These are phyloP conservation scores for Paraphoma chrysanthemicola DNA, from an alignment of 2,329 filamentous ascomycete genomes.

Conservation along the genomic window DNA sequence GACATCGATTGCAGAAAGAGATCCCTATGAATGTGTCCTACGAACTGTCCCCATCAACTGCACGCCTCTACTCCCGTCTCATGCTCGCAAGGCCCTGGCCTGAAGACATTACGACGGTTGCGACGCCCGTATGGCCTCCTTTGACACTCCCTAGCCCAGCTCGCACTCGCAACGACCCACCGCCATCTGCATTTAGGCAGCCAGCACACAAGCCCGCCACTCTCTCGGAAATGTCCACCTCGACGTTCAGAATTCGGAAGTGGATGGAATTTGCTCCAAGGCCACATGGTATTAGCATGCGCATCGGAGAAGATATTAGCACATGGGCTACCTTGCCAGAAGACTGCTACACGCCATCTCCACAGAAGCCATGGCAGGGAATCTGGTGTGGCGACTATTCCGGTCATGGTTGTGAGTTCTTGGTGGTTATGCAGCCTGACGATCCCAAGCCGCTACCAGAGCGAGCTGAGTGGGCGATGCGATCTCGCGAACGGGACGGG, in stretches of 20 bases:
- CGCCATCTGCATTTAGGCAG: slow-evolving; percentile 53
- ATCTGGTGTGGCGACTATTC: slow-evolving; percentile 94
- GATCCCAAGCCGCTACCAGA: slow-evolving; percentile 51
- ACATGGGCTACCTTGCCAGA: slow-evolving; percentile 78
- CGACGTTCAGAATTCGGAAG: slow-evolving; percentile 75
- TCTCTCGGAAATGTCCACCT: slow-evolving; percentile 69
- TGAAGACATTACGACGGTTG: slow-evolving; percentile 48
- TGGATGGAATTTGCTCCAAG: slow-evolving; percentile 72
- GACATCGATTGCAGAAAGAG: slow-evolving; percentile 58
- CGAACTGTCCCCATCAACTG: slow-evolving; percentile 21
- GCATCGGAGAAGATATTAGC: slow-evolving; percentile 60
- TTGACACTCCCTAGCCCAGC: slow-evolving; percentile 69
- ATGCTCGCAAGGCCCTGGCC: slow-evolving; percentile 66
- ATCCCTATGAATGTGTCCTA: slow-evolving; percentile 55
- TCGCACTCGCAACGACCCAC: slow-evolving; percentile 60
- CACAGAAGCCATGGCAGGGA: slow-evolving; percentile 81
- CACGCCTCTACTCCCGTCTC: slow-evolving; percentile 69
- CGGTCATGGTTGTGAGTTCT: slow-evolving; percentile 86
- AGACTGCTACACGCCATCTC: slow-evolving; percentile 78
- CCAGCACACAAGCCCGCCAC: slow-evolving; percentile 58
- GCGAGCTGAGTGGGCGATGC: slow-evolving; percentile 37
- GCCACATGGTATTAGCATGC: slow-evolving; percentile 41
- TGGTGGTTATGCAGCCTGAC: slow-evolving; percentile 80
- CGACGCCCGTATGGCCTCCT: slow-evolving; percentile 73
- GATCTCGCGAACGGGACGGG: slow-evolving; percentile 29